Conservation (phyloP, 768 basidiomycete species). For the Psilocybe tampanensis region DNA sequence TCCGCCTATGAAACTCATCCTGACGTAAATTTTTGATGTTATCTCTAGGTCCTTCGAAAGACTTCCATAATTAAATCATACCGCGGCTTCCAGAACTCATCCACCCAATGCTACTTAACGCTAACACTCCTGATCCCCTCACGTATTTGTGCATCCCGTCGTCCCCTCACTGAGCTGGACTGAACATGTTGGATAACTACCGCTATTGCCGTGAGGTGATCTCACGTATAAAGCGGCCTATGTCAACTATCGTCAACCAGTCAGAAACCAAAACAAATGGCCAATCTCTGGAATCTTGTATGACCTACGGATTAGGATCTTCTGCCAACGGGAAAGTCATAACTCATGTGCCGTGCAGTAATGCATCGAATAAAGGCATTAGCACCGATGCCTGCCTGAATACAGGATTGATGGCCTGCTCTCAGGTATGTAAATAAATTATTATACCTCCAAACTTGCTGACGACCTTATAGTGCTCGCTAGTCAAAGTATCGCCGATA, state of each 20-base stretch:
- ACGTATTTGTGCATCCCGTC: no score
- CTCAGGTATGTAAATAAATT: constrained; percentile 28
- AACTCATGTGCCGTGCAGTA: constrained; percentile 23
- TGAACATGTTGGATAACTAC: constrained; percentile 23
- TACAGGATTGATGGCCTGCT: constrained; percentile 27
- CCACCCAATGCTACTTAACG: neutral
- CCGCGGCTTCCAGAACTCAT: constrained; percentile 9
- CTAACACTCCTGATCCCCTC: neutral
- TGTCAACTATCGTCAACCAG: constrained; percentile 15
- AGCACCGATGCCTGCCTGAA: constrained; percentile 15
- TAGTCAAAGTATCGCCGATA: constrained; percentile 19
- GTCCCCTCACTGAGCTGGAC: no score
- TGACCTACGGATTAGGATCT: constrained; percentile 34
- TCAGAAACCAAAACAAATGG: constrained; percentile 8
- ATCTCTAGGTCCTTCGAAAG: no score
- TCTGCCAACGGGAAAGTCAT: constrained; percentile 13
- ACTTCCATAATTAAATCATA: neutral
- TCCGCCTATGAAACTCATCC: no score
- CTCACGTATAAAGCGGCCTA: constrained; percentile 22
- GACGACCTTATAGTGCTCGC: constrained; percentile 16
- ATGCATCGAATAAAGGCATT: constrained; percentile 12
- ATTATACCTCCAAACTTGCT: neutral
- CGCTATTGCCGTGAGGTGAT: constrained; percentile 25
- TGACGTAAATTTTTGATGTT: no score
- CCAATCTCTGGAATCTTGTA: constrained; percentile 25